Conservation (phyloP, 2,329 filamentous ascomycete species). For the Colletotrichum tropicale region DNA sequence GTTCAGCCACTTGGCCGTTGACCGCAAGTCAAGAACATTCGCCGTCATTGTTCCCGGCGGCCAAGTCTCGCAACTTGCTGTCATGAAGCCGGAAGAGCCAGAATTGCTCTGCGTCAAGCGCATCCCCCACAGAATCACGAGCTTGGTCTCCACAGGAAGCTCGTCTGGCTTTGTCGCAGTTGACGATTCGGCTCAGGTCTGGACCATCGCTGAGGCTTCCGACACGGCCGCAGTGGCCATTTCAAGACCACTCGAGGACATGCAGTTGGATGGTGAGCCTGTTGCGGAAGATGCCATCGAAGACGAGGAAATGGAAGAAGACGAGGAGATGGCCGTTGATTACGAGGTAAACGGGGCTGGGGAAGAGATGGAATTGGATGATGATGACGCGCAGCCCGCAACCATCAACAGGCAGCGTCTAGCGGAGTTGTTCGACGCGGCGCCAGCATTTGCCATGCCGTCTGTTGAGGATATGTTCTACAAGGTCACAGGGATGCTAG, state of each 20-base stretch:
- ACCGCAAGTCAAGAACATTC: conserved; percentile 68
- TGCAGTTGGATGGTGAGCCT: conserved; percentile 43
- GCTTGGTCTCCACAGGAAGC: conserved; percentile 66
- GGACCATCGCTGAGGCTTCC: conserved; percentile 64
- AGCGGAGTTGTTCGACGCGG: conserved; percentile 72
- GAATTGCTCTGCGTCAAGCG: conserved; percentile 63
- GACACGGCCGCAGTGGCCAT: conserved; percentile 56
- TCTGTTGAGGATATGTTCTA: conserved; percentile 79
- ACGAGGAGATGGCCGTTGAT: conserved; percentile 45
- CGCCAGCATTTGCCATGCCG: conserved; percentile 71
- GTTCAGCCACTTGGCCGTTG: conserved; percentile 73
- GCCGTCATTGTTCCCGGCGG: conserved; percentile 61
- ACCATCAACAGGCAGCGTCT: conserved; percentile 73
- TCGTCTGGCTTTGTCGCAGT: conserved; percentile 77
- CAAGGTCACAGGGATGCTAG: conserved; percentile 70
- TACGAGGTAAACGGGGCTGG: conserved; percentile 38
- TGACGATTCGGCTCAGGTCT: conserved; percentile 77
- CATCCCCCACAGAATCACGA: conserved; percentile 64
- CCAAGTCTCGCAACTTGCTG: conserved; percentile 59
- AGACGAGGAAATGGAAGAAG: conserved; percentile 33
- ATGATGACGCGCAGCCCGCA: conserved; percentile 56
- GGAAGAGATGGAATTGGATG: conserved; percentile 50
- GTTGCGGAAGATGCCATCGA: conserved; percentile 28
- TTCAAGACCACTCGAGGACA: conserved; percentile 59
- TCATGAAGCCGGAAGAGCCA: conserved; percentile 69